A percentile compares a stretch with the other conserved stretches of the same genome.
phyloP scores from a whole-genome alignment of 2,329 filamentous ascomycete genomes.

The Microcyclosporella mali region DNA sequence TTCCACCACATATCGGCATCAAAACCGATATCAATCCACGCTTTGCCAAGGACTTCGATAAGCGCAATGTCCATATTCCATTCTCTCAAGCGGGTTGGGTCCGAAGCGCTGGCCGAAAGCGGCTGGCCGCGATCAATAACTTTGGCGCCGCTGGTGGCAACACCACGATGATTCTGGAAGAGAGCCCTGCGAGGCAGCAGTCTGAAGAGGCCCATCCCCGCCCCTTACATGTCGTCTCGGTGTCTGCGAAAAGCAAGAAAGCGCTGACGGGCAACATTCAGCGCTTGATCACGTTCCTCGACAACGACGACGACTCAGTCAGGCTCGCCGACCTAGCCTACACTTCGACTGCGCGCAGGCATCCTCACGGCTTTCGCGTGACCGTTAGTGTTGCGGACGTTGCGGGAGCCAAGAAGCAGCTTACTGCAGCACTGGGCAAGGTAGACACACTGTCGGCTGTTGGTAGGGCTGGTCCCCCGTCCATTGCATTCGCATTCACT shows the following conservation, averaged over 20 bases:
- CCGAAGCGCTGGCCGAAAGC: slow-evolving; percentile 14
- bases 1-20: slow-evolving; percentile 63
- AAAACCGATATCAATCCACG: slow-evolving; percentile 57
- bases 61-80: slow-evolving; percentile 53
- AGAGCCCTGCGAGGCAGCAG: too few relatives aligned
- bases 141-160: slow-evolving; percentile 68
- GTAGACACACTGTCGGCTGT: too few relatives aligned
- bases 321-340: slow-evolving; percentile 56
- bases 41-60: slow-evolving; percentile 53
- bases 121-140: slow-evolving; percentile 59
- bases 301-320: slow-evolving; percentile 44
- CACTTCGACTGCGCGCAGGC: slow-evolving; percentile 56
- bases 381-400: slow-evolving; percentile 26
- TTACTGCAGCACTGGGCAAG: too few relatives aligned
- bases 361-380: slow-evolving; percentile 38
- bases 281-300: slow-evolving; percentile 48
- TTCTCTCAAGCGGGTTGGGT: slow-evolving; percentile 43
- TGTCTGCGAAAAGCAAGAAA: background rate
- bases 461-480: too few relatives aligned
- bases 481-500: slow-evolving; percentile 36
- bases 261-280: background rate
- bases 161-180: slow-evolving; percentile 56
- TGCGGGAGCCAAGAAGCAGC: slow-evolving; percentile 27
- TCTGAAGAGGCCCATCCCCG: slow-evolving; percentile 18
- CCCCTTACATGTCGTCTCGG: background rate